These are phyloP conservation scores for Metarhizium humberi DNA, from an alignment of 2,329 filamentous ascomycete genomes.

Conservation along the genomic window DNA sequence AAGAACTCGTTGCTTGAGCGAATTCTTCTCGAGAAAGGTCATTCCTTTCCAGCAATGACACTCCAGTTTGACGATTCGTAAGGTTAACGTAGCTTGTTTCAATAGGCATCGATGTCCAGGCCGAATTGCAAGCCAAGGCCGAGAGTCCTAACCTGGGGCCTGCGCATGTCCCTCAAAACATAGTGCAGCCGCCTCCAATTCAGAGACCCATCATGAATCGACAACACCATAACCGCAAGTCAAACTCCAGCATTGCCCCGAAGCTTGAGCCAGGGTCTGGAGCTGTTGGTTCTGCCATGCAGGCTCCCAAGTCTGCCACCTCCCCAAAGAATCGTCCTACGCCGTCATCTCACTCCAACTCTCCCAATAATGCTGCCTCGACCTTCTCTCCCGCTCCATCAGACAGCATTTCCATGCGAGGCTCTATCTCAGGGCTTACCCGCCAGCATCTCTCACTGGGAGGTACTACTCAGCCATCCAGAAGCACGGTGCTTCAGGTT, in stretches of 20 bases:
- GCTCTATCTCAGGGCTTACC: conserved; percentile 22
- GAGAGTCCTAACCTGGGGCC: conserved; percentile 72
- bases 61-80: background rate
- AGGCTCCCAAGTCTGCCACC: conserved; percentile 45
- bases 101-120: conserved; percentile 89
- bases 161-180: conserved; percentile 57
- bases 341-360: conserved; percentile 64
- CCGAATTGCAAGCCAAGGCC: conserved; percentile 86
- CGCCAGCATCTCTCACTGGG: conserved; percentile 23
- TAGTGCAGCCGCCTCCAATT: conserved; percentile 65
- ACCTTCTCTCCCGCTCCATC: conserved; percentile 34
- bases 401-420: conserved; percentile 37
- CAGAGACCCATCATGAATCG: conserved; percentile 75
- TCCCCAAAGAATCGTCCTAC: conserved; percentile 71
- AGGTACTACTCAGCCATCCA: conserved; percentile 13
- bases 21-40: conserved; percentile 95
- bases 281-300: conserved; percentile 35
- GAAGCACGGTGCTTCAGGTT: conserved; percentile 27
- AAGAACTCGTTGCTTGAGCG: conserved; percentile 96
- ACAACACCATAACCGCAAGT: conserved; percentile 65
- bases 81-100: conserved; percentile 1
- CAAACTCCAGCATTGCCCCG: conserved; percentile 64
- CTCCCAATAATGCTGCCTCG: conserved; percentile 40
- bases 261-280: conserved; percentile 52
- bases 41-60: conserved; percentile 1